Evolutionary conservation across 805 yeast genomes (phyloP).

Genomic region (Pichia cabralensis): DNA sequence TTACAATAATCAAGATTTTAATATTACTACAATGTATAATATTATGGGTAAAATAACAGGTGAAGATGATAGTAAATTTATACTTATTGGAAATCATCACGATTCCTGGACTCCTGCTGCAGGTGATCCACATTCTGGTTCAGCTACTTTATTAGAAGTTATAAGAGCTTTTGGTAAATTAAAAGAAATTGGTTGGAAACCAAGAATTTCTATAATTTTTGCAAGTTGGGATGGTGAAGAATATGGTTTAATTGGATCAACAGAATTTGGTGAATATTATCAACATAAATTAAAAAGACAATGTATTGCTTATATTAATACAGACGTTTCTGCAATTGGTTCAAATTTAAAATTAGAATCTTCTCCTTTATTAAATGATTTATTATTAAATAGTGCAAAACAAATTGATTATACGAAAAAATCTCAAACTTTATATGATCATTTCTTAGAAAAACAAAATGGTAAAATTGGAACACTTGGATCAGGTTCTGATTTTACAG

Average conservation of each 20-base stretch:
- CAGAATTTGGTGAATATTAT: slow-evolving; percentile 66
- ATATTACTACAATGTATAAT: slow-evolving; percentile 50
- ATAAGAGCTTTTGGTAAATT: slow-evolving; percentile 49
- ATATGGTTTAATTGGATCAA: slow-evolving; percentile 62
- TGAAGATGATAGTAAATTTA: slow-evolving; percentile 37
- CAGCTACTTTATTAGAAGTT: slow-evolving; percentile 54
- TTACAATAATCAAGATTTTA: slow-evolving; percentile 51
- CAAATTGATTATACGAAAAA: slow-evolving; percentile 37
- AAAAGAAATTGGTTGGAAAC: slow-evolving; percentile 54
- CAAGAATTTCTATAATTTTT: slow-evolving; percentile 56
- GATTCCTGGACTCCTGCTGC: slow-evolving; percentile 80
- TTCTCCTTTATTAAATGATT: slow-evolving; percentile 47
- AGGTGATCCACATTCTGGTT: slow-evolving; percentile 70
- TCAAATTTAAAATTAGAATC: slow-evolving; percentile 38
- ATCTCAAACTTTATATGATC: slow-evolving; percentile 26
- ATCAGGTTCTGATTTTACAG: slow-evolving; percentile 63
- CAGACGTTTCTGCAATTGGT: slow-evolving; percentile 60
- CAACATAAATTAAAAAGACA: slow-evolving; percentile 34
- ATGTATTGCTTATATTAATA: slow-evolving; percentile 58
- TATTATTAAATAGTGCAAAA: slow-evolving; percentile 36
- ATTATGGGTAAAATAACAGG: slow-evolving; percentile 57
- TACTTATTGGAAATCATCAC: slow-evolving; percentile 66
- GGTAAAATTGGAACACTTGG: slow-evolving; percentile 42
- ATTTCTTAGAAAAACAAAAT: slow-evolving; percentile 24
- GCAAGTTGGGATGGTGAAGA: slow-evolving; percentile 82